Percentiles rank a stretch among this genome's conserved stretches.
Conservation (phyloP, 441 rosid species). For the Manihot esculenta region DNA sequence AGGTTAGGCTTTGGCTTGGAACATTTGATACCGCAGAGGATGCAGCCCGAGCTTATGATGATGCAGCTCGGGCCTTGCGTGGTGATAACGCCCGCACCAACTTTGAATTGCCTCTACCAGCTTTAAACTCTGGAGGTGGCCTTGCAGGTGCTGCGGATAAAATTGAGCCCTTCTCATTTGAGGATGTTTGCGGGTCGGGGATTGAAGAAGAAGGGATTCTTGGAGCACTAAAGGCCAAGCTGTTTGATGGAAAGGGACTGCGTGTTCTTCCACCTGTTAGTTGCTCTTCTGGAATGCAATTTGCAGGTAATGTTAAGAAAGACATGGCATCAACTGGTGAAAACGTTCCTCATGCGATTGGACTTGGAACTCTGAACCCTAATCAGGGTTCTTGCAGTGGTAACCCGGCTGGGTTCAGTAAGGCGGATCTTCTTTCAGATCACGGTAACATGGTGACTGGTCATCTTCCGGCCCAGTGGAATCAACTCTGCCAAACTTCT, state of each 20-base stretch:
- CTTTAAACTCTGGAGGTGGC: constrained; percentile 4
- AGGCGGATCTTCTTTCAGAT: constrained; percentile 19
- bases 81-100: constrained; percentile 59
- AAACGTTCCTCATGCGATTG: constrained; percentile 7
- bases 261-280: constrained; percentile 15
- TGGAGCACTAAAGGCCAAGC: constrained; percentile 51
- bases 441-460: constrained; percentile 16
- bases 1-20: constrained; percentile 62
- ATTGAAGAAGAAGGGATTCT: constrained; percentile 43
- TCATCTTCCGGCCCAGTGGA: constrained; percentile 29
- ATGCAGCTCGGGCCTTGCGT: constrained; percentile 53
- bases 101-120: constrained; percentile 39
- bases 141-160: constrained; percentile 18
- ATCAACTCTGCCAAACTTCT: constrained; percentile 17
- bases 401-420: constrained; percentile 10
- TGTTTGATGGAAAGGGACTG: constrained; percentile 42
- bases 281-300: constrained; percentile 20
- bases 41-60: constrained; percentile 59
- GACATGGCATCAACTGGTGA: constrained; percentile 3
- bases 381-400: neutral
- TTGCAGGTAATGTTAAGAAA: neutral
- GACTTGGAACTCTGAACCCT: constrained; percentile 3
- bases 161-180: constrained; percentile 49
- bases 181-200: constrained; percentile 39
- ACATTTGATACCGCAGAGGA: constrained; percentile 56